These are phyloP conservation scores for Omphalotus guepiniiformis DNA, from an alignment of 768 basidiomycete species.

Conservation along the genomic window DNA sequence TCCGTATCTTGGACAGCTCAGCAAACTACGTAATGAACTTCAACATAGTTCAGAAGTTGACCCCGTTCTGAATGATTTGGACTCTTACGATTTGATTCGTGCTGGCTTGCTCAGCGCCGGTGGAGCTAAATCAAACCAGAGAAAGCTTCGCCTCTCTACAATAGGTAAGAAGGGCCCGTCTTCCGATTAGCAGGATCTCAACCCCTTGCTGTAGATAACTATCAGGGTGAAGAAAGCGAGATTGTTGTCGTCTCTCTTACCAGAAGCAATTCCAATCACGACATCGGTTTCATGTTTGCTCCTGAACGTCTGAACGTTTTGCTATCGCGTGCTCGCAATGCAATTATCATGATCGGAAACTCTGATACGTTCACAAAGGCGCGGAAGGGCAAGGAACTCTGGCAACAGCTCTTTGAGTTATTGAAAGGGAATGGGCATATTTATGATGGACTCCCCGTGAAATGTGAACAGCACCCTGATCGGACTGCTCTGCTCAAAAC, in stretches of 20 bases:
- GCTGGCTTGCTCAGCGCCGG: conserved; percentile 48
- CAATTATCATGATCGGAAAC: conserved; percentile 64
- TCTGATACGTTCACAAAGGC: conserved; percentile 51
- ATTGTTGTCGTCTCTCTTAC: conserved; percentile 62
- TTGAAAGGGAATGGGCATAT: conserved; percentile 40
- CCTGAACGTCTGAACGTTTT: conserved; percentile 70
- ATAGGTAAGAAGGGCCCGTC: conserved; percentile 42
- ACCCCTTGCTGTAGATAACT: conserved; percentile 55
- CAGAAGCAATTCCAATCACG: conserved; percentile 47
- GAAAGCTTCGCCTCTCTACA: conserved; percentile 53
- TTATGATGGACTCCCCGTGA: conserved; percentile 55
- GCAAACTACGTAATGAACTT: conserved; percentile 42
- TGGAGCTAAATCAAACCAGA: conserved; percentile 37
- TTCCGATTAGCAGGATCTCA: conserved; percentile 20
- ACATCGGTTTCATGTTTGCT: conserved; percentile 71
- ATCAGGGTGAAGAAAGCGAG: conserved; percentile 72
- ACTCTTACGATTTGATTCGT: conserved; percentile 51
- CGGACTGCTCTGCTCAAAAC: conserved; percentile 31
- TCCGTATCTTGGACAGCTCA: conserved; percentile 65
- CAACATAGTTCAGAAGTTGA: conserved; percentile 42
- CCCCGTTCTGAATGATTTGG: conserved; percentile 60
- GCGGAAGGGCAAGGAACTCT: conserved; percentile 46
- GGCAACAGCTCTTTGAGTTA: conserved; percentile 45
- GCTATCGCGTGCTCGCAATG: conserved; percentile 63
- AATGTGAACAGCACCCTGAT: conserved; percentile 53